Evolutionary conservation across 108 stramenopile species (phyloP), one percentile per base, ranked within the genome.

Genomic region (Poteriospumella lacustris): DNA sequence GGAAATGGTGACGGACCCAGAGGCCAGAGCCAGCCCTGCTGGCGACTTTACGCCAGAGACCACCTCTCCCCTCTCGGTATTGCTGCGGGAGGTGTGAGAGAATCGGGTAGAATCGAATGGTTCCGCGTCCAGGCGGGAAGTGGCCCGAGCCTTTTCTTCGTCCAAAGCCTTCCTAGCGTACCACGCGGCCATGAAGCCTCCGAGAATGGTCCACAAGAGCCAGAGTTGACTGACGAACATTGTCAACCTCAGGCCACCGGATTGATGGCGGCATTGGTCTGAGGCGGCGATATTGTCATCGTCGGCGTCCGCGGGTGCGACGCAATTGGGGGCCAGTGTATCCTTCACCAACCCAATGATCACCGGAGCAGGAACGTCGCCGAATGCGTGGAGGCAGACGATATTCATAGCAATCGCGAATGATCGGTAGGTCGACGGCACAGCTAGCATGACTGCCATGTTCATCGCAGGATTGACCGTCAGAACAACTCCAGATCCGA

Each of bases 321-420:
- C n/a, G 68, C 78, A 60, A 34, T 44, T 15, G 26, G 82, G 82
- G 1, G 82, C 76, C 52, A 83, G 33, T 0, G 39, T 19, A 31
- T 79, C 82, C 1, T 39, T 34, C 26, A 85, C 19, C 26, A 42
- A 62, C 2, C 84, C 84, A 19, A 81, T 75, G 33, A 87, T 47
- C 41, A 79, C 43, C 0, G 87, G 87, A 41, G 58, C 42, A 0
- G 87, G 85, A 62, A 88, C 87, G 76, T 88, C 87, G 0, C 87
- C 87, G 33, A 88, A 44, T 3, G 80, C 80, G 47, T 88, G 87
- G 9, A 80, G 15, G n/a, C 58, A 42, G 29, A 88, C 28, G 5
- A 81, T 78, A 47, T 76, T 79, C 0, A 85, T 42, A 38, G 68
- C 87, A 9, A 88, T 26, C 15, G 85, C 86, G 29, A 88, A 69